Percentiles rank a stretch among this genome's conserved stretches.
Conservation (phyloP, 305 asterid species). For the Solanum hybrid region DNA sequence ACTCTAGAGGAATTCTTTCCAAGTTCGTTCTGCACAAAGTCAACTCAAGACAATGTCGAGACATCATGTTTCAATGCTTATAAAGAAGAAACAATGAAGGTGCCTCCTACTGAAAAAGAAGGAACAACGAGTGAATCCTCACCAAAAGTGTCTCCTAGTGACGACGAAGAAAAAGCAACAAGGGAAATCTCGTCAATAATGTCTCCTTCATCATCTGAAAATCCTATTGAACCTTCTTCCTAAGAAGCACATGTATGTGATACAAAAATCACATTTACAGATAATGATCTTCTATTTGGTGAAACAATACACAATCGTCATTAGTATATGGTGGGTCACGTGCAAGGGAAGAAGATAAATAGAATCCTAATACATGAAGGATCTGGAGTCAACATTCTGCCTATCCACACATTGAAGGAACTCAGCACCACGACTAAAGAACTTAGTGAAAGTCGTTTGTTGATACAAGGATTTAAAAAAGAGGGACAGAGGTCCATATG, state of each 20-base stretch:
- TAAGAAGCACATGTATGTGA: neutral
- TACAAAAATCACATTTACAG: too few species aligned
- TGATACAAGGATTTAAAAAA: neutral
- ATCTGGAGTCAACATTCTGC: too few species aligned
- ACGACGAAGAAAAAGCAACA: too few species aligned
- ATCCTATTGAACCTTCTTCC: neutral
- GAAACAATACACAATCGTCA: neutral
- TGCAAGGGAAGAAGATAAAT: too few species aligned
- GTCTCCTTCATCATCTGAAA: neutral
- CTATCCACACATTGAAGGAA: neutral
- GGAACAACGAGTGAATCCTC: neutral
- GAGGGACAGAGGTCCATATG: neutral
- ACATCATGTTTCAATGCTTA: neutral
- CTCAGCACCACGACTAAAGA: neutral
- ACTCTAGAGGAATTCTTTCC: neutral
- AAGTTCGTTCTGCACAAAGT: neutral
- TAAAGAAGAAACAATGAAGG: neutral
- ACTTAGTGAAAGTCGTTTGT: neutral
- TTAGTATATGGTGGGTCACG: neutral
- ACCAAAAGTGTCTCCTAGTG: neutral
- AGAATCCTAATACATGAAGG: neutral
- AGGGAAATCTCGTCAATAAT: neutral
- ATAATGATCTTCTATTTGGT: neutral
- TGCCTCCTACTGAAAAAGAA: too few species aligned
- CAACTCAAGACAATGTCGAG: neutral